Conservation (phyloP, 768 basidiomycete species). For the Hemileccinum impolitum region DNA sequence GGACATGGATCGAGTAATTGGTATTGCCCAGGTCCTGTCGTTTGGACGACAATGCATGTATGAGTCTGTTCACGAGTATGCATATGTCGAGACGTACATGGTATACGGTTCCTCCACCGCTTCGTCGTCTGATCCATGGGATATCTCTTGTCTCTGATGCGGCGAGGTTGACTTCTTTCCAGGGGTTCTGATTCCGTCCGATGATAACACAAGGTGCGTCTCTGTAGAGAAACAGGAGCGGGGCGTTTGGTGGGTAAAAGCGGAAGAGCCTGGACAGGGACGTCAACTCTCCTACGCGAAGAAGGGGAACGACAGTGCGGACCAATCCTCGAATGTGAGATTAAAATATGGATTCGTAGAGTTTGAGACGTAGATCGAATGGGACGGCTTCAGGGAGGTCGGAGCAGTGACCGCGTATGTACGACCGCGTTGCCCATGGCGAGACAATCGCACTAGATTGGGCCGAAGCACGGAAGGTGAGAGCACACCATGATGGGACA, state of each 20-base stretch:
- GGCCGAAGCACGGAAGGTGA: slow-evolving; percentile 10
- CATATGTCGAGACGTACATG: slow-evolving; percentile 57
- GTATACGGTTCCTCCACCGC: slow-evolving; percentile 95
- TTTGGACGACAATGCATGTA: neutral
- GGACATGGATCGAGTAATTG: slow-evolving; percentile 92
- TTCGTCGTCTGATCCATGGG: slow-evolving; percentile 79
- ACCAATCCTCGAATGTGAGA: slow-evolving; percentile 90
- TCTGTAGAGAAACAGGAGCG: slow-evolving; percentile 83
- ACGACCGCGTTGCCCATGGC: slow-evolving; percentile 3
- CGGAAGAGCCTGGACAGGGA: slow-evolving; percentile 66
- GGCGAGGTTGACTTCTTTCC: slow-evolving; percentile 89
- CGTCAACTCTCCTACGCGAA: slow-evolving; percentile 27
- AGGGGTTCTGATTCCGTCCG: slow-evolving; percentile 96
- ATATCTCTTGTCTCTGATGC: slow-evolving; percentile 51
- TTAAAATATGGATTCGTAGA: slow-evolving; percentile 88
- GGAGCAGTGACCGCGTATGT: slow-evolving; percentile 10
- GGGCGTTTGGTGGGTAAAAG: slow-evolving; percentile 59
- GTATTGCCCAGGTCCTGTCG: slow-evolving; percentile 92
- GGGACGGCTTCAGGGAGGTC: slow-evolving; percentile 33
- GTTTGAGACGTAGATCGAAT: slow-evolving; percentile 67
- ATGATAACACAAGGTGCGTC: slow-evolving; percentile 89
- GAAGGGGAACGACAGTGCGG: slow-evolving; percentile 18
- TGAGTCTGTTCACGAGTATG: neutral
- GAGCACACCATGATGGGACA: slow-evolving; percentile 29
- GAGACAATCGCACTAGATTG: neutral